Evolutionary conservation across 192 early-diverging fungal species (phyloP).

Genomic region (Diversispora epigaea): DNA sequence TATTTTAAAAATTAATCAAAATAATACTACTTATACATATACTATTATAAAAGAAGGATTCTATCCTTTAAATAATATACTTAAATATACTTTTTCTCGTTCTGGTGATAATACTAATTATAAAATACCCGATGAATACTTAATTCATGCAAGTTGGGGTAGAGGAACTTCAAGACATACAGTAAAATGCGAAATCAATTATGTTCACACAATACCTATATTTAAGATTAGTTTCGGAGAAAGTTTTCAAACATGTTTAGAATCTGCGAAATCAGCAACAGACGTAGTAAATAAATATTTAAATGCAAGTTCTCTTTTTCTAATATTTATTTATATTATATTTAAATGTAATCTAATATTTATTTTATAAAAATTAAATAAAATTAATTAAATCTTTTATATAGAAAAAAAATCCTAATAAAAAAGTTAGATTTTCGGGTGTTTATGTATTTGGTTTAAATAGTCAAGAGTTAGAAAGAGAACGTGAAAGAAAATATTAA

Average conservation of each 20-base stretch:
- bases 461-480: background rate
- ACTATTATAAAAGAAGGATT: background rate
- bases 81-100: background rate
- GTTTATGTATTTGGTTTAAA: background rate
- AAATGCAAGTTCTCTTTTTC: background rate
- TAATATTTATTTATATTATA: slow-evolving; percentile 11
- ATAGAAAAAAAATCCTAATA: background rate
- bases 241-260: no score
- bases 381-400: background rate
- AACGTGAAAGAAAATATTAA: background rate
- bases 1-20: background rate
- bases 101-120: background rate
- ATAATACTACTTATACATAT: background rate
- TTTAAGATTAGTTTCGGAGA: no score
- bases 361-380: slow-evolving; percentile 8
- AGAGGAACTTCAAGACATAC: no score
- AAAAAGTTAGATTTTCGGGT: background rate
- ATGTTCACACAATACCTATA: no score
- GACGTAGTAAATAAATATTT: background rate
- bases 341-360: no score
- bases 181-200: no score
- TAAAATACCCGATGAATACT: background rate
- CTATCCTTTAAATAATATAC: background rate
- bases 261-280: background rate
- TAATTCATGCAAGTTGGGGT: background rate